Base-by-base conservation (phyloP, 2,329 filamentous ascomycete species). In the Trichoderma koningii region DNA sequence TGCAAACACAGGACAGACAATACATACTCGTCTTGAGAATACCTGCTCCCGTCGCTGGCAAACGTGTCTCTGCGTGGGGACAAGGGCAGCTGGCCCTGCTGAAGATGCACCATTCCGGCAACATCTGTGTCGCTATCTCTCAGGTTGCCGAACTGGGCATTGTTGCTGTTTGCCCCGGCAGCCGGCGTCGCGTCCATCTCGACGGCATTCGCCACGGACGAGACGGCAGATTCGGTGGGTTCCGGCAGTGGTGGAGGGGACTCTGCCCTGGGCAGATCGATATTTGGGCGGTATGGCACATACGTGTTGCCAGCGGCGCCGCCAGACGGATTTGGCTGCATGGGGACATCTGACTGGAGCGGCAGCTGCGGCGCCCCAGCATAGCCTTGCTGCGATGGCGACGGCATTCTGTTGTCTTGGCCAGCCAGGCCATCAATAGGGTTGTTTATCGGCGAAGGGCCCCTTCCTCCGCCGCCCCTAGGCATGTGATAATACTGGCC, bases 111-210 rank as follows among this genome's bases (percentile, higher is more conserved):
- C 88, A 92, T 90, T 59, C 89, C 90, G 63, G 85, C 85, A 63
- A 92, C 87, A 74, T 92, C 89, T 1, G 83, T 83, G 72, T 93
- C 89, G 69, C 85, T 90, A 61, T 91, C 88, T 55, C 83, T 79
- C 19, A 86, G 74, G 42, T 77, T 76, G 57, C 78, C 78, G 64
- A 80, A 82, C 64, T 81, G 79, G 21, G 78, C 81, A 38, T 14
- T 50, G 68, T 78, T 82, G 15, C 76, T 78, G 45, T 71, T 71
- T 15, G 78, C 79, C 3, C 78, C 68, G 30, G 76, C 77, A 63
- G 76, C 74, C n/a, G 83, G 82, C 62, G 81, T 83, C 41, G 89
- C 87, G 74, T 93, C 89, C 91, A 96, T 93, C 75, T 95, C 92
- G 61, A 93, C 85, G 3, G 89, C 87, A 72, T 89, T 88, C 10